Evolutionary conservation across 2,329 filamentous ascomycete species (phyloP), one percentile per base, ranked within the genome.

Genomic region (Penicillium crustosum): DNA sequence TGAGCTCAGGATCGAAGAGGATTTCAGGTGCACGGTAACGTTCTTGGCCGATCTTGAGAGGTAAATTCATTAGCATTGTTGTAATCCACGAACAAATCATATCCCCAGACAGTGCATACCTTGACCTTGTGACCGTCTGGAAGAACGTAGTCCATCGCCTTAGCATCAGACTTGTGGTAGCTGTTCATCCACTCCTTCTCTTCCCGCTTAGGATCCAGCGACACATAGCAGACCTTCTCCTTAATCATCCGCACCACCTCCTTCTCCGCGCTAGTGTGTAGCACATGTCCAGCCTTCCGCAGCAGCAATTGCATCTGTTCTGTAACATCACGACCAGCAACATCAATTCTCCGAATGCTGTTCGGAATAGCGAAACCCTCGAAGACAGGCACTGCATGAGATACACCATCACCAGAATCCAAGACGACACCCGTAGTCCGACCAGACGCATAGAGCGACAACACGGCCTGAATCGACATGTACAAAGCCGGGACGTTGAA

Each of bases 181-280:
- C 75, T 78, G 57, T 81, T 82, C 58, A 88, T 84, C 92, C 93
- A 99, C 63, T 97, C 94, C 78, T 96, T 96, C 79, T 99, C 94
- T 76, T 99, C 94, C 68, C 90, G 92, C 72, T 89, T 89, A 8
- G 94, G 93, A 74, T 97, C 93, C 52, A 90, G 79, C 25, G 94
- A 92, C 39, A 99, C 89, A 74, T 97, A 99, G 57, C 90, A 89
- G 48, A 91, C 89, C 71, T 90, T 90, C 82, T 99, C 94, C 80
- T 99, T 99, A 79, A 99, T 97, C 76, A 91, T 84, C 65, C 93
- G 86, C 57, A 99, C 94, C n/a, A 97, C 92, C 78, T 99, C 94
- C 80, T 99, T 99, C 82, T 99, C 94, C 13, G 94, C 94, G 73
- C 92, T 97, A 19, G 94, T 99, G 78, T 97, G 93, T 75, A 99